Evolutionary conservation across 192 early-diverging fungal species (phyloP).

Genomic region (Backusella liffmaniae): DNA sequence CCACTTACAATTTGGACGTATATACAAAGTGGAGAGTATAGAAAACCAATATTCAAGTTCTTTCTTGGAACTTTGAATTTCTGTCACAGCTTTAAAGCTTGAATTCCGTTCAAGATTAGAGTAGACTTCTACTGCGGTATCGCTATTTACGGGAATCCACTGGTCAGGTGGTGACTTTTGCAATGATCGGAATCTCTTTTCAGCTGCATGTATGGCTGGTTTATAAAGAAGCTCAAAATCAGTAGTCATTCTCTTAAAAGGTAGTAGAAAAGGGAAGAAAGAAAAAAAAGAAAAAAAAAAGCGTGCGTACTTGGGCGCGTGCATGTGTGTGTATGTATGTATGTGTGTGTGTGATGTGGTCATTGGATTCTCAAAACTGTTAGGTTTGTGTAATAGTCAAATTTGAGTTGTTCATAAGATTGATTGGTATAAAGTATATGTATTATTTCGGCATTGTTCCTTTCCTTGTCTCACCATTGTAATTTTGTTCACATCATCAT

Average conservation of each 20-base stretch:
- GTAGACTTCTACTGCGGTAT: background rate
- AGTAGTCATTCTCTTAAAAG: background rate
- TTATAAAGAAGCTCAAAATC: background rate
- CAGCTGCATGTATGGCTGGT: background rate
- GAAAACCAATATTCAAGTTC: background rate
- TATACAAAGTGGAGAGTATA: background rate
- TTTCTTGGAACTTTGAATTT: background rate
- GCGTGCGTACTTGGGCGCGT: background rate
- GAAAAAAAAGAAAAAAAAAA: background rate
- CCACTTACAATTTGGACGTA: background rate
- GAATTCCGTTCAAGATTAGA: background rate
- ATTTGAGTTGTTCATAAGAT: background rate
- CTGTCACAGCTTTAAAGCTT: background rate
- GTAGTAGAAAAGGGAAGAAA: background rate
- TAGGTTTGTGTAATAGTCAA: conserved; percentile 2
- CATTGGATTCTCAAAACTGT: background rate
- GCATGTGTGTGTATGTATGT: background rate
- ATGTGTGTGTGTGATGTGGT: background rate
- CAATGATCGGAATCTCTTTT: background rate
- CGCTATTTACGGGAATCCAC: background rate
- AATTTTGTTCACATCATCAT: background rate
- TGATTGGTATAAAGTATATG: background rate
- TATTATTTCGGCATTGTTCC: background rate
- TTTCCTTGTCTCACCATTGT: background rate
- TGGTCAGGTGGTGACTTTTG: background rate